Conservation (phyloP, 768 basidiomycete genomes). For the Mycena rosella region DNA sequence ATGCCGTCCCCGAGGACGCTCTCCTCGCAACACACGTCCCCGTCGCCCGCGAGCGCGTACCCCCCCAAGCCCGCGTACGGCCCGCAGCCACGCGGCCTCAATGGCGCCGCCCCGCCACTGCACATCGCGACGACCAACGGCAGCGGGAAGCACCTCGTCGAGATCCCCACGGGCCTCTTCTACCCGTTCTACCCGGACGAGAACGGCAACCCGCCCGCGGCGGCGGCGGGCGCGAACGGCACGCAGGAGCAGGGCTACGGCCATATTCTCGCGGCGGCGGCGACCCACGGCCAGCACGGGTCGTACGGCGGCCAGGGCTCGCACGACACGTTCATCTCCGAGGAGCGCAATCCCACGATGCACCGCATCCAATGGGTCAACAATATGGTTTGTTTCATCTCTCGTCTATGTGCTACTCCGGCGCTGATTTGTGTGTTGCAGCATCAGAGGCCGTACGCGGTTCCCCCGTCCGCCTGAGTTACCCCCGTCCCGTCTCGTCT, state of each 20-base stretch:
- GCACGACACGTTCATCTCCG: slow-evolving; percentile 76
- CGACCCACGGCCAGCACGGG: slow-evolving; percentile 63
- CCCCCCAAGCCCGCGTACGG: slow-evolving; percentile 45
- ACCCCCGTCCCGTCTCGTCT: not conserved
- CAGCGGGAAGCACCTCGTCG: slow-evolving; percentile 63
- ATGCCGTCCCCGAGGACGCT: slow-evolving; percentile 47
- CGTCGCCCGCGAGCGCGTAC: slow-evolving; percentile 47
- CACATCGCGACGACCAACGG: slow-evolving; percentile 29
- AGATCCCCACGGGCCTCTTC: slow-evolving; percentile 77
- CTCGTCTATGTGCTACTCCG: not conserved
- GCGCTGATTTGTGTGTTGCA: not conserved
- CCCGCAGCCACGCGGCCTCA: slow-evolving; percentile 53
- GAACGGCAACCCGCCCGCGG: slow-evolving; percentile 38
- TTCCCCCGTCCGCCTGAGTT: slow-evolving; percentile 39
- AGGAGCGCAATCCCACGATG: slow-evolving; percentile 66
- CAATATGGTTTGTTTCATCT: slow-evolving; percentile 53
- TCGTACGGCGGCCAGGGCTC: slow-evolving; percentile 67
- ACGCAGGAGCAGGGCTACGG: slow-evolving; percentile 58
- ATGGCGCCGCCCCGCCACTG: slow-evolving; percentile 41
- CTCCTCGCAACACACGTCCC: slow-evolving; percentile 57
- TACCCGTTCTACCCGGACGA: slow-evolving; percentile 83
- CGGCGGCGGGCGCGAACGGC: slow-evolving; percentile 34
- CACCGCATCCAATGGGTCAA: slow-evolving; percentile 44
- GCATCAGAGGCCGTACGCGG: slow-evolving; percentile 41
- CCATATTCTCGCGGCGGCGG: slow-evolving; percentile 69